Evolutionary conservation across 495 filamentous ascomycete genomes (phyloP).

Genomic region (Antarctomyces pellizariae): DNA sequence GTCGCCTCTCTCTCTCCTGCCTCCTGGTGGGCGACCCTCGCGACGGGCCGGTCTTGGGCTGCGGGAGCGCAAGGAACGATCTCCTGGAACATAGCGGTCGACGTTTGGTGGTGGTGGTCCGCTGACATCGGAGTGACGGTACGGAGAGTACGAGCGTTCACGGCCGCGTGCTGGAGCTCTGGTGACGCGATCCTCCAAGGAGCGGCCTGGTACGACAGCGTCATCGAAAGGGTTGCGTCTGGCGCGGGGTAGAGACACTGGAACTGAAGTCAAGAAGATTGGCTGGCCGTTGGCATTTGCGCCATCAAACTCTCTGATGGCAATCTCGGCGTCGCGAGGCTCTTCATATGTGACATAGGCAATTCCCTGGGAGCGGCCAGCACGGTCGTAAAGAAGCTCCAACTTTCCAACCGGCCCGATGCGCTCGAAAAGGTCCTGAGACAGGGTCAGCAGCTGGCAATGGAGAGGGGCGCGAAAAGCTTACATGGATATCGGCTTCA

Average conservation of each 20-base stretch:
- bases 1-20: constrained; percentile 19
- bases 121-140: constrained; percentile 38
- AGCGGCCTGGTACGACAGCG: constrained; percentile 27
- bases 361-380: constrained; percentile 69
- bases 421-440: constrained; percentile 53
- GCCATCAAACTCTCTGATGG: constrained; percentile 64
- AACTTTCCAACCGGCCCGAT: constrained; percentile 53
- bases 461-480: constrained; percentile 4
- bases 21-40: constrained; percentile 28
- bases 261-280: constrained; percentile 53
- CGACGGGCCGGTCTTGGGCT: constrained; percentile 22
- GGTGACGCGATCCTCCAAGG: constrained; percentile 58
- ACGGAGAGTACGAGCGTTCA: constrained; percentile 25
- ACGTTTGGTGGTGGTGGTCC: constrained; percentile 47
- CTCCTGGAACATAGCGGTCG: constrained; percentile 64
- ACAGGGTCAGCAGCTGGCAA: no score
- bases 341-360: constrained; percentile 65
- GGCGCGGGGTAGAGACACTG: constrained; percentile 19
- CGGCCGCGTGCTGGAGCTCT: constrained; percentile 21
- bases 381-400: constrained; percentile 64
- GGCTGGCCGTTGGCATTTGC: constrained; percentile 85
- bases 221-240: constrained; percentile 34
- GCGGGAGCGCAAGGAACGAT: constrained; percentile 23
- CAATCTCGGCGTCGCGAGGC: constrained; percentile 41
- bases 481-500: constrained; percentile 63